Evolutionary conservation across 441 rosid species (phyloP).

Genomic region (Pelargonium cotyledonis): DNA sequence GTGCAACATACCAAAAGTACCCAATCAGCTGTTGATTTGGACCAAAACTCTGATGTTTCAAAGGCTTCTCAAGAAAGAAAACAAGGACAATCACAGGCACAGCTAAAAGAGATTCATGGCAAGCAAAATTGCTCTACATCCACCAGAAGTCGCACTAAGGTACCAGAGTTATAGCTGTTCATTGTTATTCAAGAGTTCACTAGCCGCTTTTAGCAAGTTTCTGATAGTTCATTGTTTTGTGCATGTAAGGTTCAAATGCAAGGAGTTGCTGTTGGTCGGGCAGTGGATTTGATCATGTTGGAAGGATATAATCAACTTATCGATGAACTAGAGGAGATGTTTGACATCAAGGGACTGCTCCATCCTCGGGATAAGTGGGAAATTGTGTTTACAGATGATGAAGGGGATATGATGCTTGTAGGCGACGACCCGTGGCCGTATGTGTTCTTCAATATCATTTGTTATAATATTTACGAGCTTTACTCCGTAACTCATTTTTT

Average conservation of each 20-base stretch:
- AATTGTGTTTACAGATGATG: slow-evolving; percentile 64
- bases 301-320: slow-evolving; percentile 52
- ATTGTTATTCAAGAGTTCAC: background rate
- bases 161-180: slow-evolving; percentile 5
- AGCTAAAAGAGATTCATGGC: slow-evolving; percentile 58
- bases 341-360: slow-evolving; percentile 52
- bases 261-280: slow-evolving; percentile 62
- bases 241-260: slow-evolving; percentile 64
- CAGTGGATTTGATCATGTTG: slow-evolving; percentile 46
- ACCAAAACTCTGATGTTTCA: slow-evolving; percentile 43
- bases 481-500: no score
- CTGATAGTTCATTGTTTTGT: background rate
- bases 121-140: slow-evolving; percentile 39
- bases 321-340: slow-evolving; percentile 56
- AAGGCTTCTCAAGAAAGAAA: slow-evolving; percentile 45
- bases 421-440: slow-evolving; percentile 71
- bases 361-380: slow-evolving; percentile 48
- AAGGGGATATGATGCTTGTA: slow-evolving; percentile 72
- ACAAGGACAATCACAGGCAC: slow-evolving; percentile 35
- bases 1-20: slow-evolving; percentile 23
- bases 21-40: slow-evolving; percentile 35
- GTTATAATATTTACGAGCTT: background rate
- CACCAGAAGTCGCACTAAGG: slow-evolving; percentile 51
- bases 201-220: background rate
- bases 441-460: slow-evolving; percentile 23